A percentile compares a stretch with the other conserved stretches of the same genome.
Evolutionary conservation across 768 basidiomycete species (phyloP).

Genomic region (Termitomyces sp.): DNA sequence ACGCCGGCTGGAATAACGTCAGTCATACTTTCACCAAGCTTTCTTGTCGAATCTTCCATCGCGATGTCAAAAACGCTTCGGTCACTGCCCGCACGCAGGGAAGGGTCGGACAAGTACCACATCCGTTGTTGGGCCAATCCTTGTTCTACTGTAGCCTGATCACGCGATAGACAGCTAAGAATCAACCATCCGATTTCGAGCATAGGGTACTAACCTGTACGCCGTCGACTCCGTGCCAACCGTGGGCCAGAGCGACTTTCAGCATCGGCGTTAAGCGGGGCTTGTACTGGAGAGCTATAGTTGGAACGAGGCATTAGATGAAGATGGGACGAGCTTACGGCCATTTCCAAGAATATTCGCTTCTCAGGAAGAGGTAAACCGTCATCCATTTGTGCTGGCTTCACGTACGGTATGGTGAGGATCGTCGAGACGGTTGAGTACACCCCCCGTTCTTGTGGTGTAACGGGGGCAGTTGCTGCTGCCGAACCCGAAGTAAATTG

Average conservation of each 20-base stretch:
- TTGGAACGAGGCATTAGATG: background rate
- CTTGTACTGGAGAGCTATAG: conserved; percentile 20
- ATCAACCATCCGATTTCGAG: background rate
- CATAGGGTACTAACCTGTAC: conserved; percentile 15
- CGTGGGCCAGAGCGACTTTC: conserved; percentile 27
- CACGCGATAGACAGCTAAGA: background rate
- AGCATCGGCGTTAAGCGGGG: conserved; percentile 29
- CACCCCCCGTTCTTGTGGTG: conserved; percentile 26
- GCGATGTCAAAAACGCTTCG: conserved; percentile 7
- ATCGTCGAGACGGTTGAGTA: conserved; percentile 28
- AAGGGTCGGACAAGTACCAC: conserved; percentile 22
- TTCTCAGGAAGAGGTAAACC: conserved; percentile 24
- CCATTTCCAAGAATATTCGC: conserved; percentile 33
- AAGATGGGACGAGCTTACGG: conserved; percentile 9
- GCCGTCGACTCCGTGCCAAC: conserved; percentile 31
- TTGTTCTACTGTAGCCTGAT: conserved; percentile 33
- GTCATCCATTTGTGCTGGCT: conserved; percentile 8
- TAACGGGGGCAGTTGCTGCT: conserved; percentile 25
- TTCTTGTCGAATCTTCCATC: conserved; percentile 11
- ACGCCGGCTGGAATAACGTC: conserved; percentile 10
- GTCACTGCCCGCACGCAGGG: conserved; percentile 14
- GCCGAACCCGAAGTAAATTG: background rate
- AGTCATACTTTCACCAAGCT: conserved; percentile 15
- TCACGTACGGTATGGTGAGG: conserved; percentile 25
- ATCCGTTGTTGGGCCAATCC: conserved; percentile 35